Evolutionary conservation across 129 eudicot genomes (phyloP).

Genomic region (Centella asiatica): DNA sequence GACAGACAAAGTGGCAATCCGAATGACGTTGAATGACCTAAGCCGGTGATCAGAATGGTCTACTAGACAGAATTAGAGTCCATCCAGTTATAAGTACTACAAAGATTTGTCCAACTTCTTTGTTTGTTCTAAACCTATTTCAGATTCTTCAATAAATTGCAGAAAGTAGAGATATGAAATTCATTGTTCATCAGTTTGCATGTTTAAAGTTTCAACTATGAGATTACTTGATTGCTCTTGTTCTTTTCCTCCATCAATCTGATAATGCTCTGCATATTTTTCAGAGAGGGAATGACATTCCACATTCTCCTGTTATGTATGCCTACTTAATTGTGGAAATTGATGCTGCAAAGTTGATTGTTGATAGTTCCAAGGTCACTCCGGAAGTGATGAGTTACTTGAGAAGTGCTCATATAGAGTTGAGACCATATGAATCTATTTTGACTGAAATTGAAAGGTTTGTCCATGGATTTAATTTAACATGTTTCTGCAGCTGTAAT

Average conservation of each 20-base stretch:
- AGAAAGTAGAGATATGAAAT: not conserved
- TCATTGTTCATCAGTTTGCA: not conserved
- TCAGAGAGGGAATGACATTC: conserved; percentile 92
- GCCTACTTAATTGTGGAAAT: conserved; percentile 79
- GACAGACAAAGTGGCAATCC: not conserved
- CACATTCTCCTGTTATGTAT: conserved; percentile 94
- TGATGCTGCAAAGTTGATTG: conserved; percentile 56
- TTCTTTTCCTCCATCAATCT: not conserved
- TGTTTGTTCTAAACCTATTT: not conserved
- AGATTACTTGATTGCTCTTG: conserved; percentile 4
- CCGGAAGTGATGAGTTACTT: conserved; percentile 75
- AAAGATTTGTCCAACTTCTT: not conserved
- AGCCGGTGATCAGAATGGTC: not conserved
- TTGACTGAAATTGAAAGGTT: conserved; percentile 79
- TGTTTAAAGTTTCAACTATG: not conserved
- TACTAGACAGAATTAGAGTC: no score
- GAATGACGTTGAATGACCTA: not conserved
- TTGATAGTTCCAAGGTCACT: conserved; percentile 63
- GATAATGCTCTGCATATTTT: conserved; percentile 10
- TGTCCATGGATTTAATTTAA: conserved; percentile 6
- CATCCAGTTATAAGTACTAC: no score
- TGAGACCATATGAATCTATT: conserved; percentile 76
- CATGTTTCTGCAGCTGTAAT: not conserved
- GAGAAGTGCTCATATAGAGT: conserved; percentile 65
- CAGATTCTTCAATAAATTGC: not conserved